Evolutionary conservation across 371 early-diverging fungal genomes (phyloP), one percentile per base, ranked within the genome.

Genomic region (Coemansia sp.): DNA sequence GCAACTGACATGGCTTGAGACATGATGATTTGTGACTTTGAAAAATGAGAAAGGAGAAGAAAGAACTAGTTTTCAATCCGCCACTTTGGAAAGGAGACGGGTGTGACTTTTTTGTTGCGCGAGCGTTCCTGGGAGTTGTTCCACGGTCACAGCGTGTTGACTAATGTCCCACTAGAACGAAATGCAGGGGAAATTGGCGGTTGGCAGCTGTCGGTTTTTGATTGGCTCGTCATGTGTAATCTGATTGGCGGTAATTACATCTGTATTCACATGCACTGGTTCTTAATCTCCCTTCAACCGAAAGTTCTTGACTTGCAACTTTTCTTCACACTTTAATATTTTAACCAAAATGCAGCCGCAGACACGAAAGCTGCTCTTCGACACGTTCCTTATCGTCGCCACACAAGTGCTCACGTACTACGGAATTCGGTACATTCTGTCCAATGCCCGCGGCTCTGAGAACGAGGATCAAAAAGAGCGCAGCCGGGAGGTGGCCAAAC

Each of bases 341-440:
- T 25, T 25, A 39, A 50, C 3, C 42, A 42, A 64, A 16, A 77
- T 79, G 65, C 75, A 84, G 80, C 69, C 78, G 28, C 80, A 80
- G 47, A 77, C 79, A 20, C 71, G 72, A 51, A 79, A 79, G 68
- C 56, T 77, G 16, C 64, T 79, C 14, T 18, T 75, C 50, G 78
- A 72, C 50, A 64, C 72, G 26, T 42, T 72, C 9, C 55, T 75
- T 21, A 57, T 82, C 44, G 79, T 82, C 14, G 69, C 80, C 14
- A 69, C 82, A 20, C 82, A 82, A 54, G 70, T 81, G 21, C 73
- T 69, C 18, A 70, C 82, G 25, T 82, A 82, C 69, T 81, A 79
- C 33, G 82, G 82, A 42, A 69, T 82, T 59, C 67, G 73, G 28
- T 82, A 82, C 52, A 55, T 82, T 11, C 23, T 82, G 55, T 66